Base-by-base conservation (phyloP, 2,329 filamentous ascomycete species). In the Clarireedia homoeocarpa region DNA sequence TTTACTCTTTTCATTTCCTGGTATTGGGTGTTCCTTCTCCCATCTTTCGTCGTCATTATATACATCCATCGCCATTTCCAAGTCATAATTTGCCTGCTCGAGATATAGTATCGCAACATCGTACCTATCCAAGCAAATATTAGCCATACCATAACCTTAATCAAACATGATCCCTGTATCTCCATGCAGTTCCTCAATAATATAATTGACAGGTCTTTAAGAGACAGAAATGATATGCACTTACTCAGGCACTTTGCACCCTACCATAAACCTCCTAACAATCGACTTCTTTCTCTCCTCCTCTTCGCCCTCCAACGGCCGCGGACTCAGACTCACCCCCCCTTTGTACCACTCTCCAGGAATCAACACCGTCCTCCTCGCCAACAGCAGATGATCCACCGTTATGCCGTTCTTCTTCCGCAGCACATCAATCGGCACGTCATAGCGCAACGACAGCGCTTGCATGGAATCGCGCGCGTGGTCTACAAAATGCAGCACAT, bases 251-350 rank as follows among this genome's bases (percentile, higher is more conserved):
- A 89, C 85, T 68, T 92, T 92, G 72, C 85, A 89, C 1, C 78
- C 77, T 2, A 89, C 83, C 88, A 91, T 91, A 76, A 86, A 92
- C 59, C 86, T 80, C 44, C 89, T 77, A 36, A 92, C 77, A 66
- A 84, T 85, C 17, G 74, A 77, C 71, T 89, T 91, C 60, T 83
- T 78, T 50, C 79, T 74, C 71, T 88, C 85, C 65, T 90, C 88
- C 47, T 87, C 85, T 66, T 89, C 87, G 48, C 85, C 83, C 53
- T 88, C 86, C n/a, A 88, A 64, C 0, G 88, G 88, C 27, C 79
- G 74, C 1, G 88, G 86, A 47, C 84, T 88, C 24, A 91, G 72
- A 63, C 82, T 86, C 5, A 85, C 74, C 3, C 82, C 83, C 4
- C 77, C 83, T 62, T 81, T 82, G 72, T 88, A 89, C 66, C 81